Evolutionary conservation across 257 asterid genomes (phyloP).

Genomic region (Parsonsia alboflavescens): DNA sequence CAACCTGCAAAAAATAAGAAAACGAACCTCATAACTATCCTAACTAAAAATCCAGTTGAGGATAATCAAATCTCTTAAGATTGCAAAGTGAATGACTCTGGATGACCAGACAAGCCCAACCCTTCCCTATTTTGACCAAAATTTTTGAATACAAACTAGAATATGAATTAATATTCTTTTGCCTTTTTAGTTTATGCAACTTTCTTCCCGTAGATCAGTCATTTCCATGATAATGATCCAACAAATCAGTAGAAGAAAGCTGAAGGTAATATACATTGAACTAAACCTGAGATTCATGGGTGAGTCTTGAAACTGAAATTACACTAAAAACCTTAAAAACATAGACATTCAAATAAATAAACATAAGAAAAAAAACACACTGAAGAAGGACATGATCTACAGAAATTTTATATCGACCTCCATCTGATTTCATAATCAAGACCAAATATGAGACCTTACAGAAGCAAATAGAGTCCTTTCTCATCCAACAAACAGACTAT

Average conservation of each 20-base stretch:
- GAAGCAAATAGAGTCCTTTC: neutral
- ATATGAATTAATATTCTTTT: neutral
- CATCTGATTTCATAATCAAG: neutral
- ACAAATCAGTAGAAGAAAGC: neutral
- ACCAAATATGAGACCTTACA: neutral
- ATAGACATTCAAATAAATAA: neutral
- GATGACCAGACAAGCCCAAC: neutral
- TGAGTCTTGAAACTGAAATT: neutral
- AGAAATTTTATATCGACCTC: neutral
- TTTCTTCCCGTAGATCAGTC: neutral
- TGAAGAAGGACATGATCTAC: neutral
- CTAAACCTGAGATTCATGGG: neutral
- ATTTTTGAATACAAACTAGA: neutral
- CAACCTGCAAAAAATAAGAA: constrained; percentile 11
- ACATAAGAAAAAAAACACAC: neutral
- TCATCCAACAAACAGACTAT: constrained; percentile 1
- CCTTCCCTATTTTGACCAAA: neutral
- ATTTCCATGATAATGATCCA: neutral
- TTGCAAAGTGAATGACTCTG: neutral
- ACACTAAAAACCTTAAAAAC: neutral
- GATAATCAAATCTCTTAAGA: neutral
- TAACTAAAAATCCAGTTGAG: neutral
- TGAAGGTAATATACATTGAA: neutral
- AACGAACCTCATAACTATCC: neutral
- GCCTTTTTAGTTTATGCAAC: neutral